Evolutionary conservation across 208 protist genomes (phyloP), one percentile per base, ranked within the genome.

Genomic region (Acanthamoeba castellanii): DNA sequence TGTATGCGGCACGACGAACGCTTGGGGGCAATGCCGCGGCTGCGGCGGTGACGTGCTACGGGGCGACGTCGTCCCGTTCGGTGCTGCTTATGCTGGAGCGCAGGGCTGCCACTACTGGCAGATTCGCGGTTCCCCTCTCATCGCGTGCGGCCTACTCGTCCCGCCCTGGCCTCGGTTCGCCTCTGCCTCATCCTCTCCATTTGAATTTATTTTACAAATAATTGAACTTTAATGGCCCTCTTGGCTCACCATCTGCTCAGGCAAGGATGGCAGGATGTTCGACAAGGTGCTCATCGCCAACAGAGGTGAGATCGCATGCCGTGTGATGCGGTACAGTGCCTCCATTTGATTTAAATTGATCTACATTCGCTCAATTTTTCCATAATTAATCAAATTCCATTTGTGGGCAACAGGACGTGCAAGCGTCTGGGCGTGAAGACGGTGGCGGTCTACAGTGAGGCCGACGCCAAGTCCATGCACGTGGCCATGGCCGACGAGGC

Each of bases 301-400:
- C 18, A 2, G 76, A 55, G 98, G 98, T 30, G 98, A 98, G 93
- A 98, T 98, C 95, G 97, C 98, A n/a, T 96, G 97, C 70, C 96
- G 98, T 34, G 96, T 98, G 37, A 97, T 97, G 34, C 0, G 98
- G 97, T 27, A 90, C 90, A 34, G 98, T 98, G 96, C 95, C 47
- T 52, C 4, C 47, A 52, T 14, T 52, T 52, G 47, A 52, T 52
- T 52, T 52, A 52, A 52, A 52, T 98, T 34, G 96, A 96, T 32
- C 96, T 98, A 98, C 98, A 0, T 72, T 94, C 27, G 37, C 57
- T 30, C 94, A 96, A 78, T 96, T 97, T 66, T 52, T 92, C 7
- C 47, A 52, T 52, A 52, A 52, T 52, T 52, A 52, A 52, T 52
- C 11, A 52, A 52, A 14, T 52, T 11, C 11, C 11, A 14, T 52